phyloP scores from a whole-genome alignment of 768 basidiomycete species.

The Infundibulicybe gibba region DNA sequence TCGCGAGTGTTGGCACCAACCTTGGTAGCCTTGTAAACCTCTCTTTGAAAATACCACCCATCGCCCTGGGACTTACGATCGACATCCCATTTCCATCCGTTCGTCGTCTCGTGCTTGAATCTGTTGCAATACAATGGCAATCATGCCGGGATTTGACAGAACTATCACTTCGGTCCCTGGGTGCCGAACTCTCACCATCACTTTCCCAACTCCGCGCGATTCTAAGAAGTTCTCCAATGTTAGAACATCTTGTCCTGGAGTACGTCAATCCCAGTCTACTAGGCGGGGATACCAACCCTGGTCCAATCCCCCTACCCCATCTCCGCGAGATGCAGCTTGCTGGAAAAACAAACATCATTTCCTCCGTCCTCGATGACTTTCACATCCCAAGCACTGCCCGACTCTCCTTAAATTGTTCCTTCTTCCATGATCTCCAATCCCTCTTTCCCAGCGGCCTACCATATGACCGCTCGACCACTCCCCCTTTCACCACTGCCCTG shows the following conservation, averaged over 20 bases:
- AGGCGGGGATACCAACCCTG: not conserved
- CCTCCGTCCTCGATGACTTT: conserved; percentile 20
- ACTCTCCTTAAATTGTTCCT: conserved; percentile 23
- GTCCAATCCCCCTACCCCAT: conserved; percentile 14
- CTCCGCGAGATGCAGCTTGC: conserved; percentile 27
- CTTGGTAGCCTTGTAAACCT: conserved; percentile 25
- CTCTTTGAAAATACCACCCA: conserved; percentile 28
- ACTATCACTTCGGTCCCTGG: conserved; percentile 29
- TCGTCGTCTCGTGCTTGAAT: conserved; percentile 27
- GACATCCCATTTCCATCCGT: conserved; percentile 23
- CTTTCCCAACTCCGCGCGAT: conserved; percentile 27
- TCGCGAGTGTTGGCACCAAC: conserved; percentile 19
- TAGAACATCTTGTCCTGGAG: conserved; percentile 29
- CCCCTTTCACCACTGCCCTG: not conserved
- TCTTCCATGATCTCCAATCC: conserved; percentile 18
- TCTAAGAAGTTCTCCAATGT: conserved; percentile 25
- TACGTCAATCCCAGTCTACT: conserved; percentile 15
- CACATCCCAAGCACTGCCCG: conserved; percentile 17
- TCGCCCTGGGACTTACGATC: conserved; percentile 18
- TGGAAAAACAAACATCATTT: conserved; percentile 18
- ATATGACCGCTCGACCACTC: conserved; percentile 2
- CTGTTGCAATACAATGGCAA: conserved; percentile 32
- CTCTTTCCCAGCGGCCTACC: conserved; percentile 23
- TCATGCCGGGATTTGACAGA: conserved; percentile 25
- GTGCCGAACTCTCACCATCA: conserved; percentile 25